These are phyloP conservation scores for Paxillus involutus DNA, from an alignment of 768 basidiomycete genomes.

Conservation along the genomic window DNA sequence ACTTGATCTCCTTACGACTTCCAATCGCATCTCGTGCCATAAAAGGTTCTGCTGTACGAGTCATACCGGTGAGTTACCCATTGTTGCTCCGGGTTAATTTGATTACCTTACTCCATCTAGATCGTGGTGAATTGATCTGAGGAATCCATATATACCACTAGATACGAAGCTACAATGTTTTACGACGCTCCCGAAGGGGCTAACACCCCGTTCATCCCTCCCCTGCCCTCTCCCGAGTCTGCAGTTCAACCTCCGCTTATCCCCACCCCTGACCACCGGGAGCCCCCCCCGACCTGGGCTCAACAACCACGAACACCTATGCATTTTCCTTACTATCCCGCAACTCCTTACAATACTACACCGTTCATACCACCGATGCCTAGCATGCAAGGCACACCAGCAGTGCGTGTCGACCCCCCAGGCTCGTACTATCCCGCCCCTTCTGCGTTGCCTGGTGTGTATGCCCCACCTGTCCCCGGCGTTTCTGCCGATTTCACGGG, in stretches of 20 bases:
- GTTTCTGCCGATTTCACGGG: conserved; percentile 34
- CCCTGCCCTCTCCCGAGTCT: conserved; percentile 35
- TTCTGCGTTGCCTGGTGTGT: conserved; percentile 26
- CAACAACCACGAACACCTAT: conserved; percentile 32
- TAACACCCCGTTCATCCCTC: conserved; percentile 40
- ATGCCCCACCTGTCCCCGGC: conserved; percentile 6
- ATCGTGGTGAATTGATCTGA: conserved; percentile 23
- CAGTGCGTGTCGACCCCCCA: conserved; percentile 24
- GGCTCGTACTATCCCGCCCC: conserved; percentile 33
- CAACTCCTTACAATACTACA: conserved; percentile 36
- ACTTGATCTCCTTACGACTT: neutral
- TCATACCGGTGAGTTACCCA: conserved; percentile 18
- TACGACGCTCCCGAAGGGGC: conserved; percentile 30
- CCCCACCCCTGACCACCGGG: conserved; percentile 28
- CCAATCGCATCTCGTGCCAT: conserved; percentile 3
- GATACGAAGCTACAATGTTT: conserved; percentile 19
- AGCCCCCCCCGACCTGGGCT: conserved; percentile 33
- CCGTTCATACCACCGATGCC: conserved; percentile 39
- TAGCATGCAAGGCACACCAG: conserved; percentile 25
- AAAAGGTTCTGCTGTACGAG: conserved; percentile 12
- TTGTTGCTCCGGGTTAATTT: conserved; percentile 6
- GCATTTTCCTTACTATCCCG: conserved; percentile 39
- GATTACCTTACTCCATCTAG: conserved; percentile 10
- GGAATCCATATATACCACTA: conserved; percentile 22
- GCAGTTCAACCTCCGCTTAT: conserved; percentile 35